Conservation (phyloP, 2,329 filamentous ascomycete species). For the Pseudogymnoascus sp. region DNA sequence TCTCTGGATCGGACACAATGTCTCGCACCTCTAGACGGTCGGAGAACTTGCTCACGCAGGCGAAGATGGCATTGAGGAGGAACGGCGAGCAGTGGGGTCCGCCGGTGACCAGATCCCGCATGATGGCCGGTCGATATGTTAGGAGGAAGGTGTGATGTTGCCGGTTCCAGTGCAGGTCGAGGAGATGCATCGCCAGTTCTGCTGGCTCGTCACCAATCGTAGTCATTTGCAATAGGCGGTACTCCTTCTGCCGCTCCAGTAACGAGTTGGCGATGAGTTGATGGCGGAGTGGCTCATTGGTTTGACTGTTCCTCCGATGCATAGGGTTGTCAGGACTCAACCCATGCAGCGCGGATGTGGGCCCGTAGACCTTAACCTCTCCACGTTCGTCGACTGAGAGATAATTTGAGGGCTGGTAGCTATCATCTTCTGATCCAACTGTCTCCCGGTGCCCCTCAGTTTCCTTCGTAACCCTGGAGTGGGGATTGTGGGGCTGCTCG, state of each 20-base stretch:
- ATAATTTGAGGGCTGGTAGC: slow-evolving; percentile 8
- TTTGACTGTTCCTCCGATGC: background rate
- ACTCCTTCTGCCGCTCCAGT: slow-evolving; percentile 12
- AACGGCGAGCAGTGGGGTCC: slow-evolving; percentile 32
- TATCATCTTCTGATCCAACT: slow-evolving; percentile 8
- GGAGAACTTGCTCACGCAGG: slow-evolving; percentile 24
- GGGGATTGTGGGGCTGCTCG: background rate
- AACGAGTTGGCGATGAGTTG: slow-evolving; percentile 14
- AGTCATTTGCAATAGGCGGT: slow-evolving; percentile 17
- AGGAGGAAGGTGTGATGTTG: slow-evolving; percentile 32
- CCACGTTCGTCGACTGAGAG: slow-evolving; percentile 13
- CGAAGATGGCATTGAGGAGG: slow-evolving; percentile 31
- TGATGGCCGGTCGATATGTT: slow-evolving; percentile 32
- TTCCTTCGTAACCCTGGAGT: background rate
- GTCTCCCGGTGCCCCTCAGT: background rate
- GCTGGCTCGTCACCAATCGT: slow-evolving; percentile 21
- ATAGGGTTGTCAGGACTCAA: slow-evolving; percentile 3
- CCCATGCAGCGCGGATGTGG: slow-evolving; percentile 10
- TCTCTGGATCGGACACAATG: slow-evolving; percentile 16
- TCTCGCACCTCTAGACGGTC: slow-evolving; percentile 19
- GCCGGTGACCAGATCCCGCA: slow-evolving; percentile 27
- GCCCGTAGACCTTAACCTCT: slow-evolving; percentile 13
- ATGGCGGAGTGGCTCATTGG: slow-evolving; percentile 7
- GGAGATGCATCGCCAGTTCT: slow-evolving; percentile 29
- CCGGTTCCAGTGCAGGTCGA: slow-evolving; percentile 33